Conservation (phyloP, 2,329 filamentous ascomycete genomes). For the Cadophora luteo-olivacea region DNA sequence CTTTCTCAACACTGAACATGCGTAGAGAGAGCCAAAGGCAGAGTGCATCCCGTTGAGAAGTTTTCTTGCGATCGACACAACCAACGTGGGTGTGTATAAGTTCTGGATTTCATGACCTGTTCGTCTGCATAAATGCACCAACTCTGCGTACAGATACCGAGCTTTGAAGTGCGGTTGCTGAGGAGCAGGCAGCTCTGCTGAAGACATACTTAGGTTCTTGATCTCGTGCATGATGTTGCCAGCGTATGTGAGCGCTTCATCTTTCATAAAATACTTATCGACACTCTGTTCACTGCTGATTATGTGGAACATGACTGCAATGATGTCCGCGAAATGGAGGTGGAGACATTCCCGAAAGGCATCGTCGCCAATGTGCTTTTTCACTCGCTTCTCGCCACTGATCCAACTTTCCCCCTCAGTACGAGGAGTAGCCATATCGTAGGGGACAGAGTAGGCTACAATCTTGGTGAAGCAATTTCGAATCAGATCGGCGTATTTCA, state of each 20-base stretch:
- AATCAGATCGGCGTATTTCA: constrained; percentile 64
- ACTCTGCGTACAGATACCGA: constrained; percentile 75
- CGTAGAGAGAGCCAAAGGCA: constrained; percentile 84
- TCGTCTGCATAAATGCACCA: constrained; percentile 78
- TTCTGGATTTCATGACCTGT: constrained; percentile 67
- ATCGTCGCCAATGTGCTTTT: constrained; percentile 72
- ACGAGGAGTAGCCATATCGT: constrained; percentile 64
- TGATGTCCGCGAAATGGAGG: constrained; percentile 75
- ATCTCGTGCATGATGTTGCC: constrained; percentile 73
- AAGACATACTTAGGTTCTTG: constrained; percentile 70
- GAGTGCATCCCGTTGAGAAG: constrained; percentile 83
- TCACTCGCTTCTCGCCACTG: constrained; percentile 40
- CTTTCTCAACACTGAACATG: constrained; percentile 85
- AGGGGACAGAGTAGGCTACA: constrained; percentile 83
- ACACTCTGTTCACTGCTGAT: constrained; percentile 80
- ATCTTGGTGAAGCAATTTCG: constrained; percentile 75
- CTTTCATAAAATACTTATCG: constrained; percentile 69
- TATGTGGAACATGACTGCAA: constrained; percentile 76
- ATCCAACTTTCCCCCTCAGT: constrained; percentile 68
- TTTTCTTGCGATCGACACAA: constrained; percentile 76
- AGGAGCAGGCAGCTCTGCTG: constrained; percentile 70
- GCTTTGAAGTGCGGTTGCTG: constrained; percentile 89
- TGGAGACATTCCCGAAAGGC: constrained; percentile 68
- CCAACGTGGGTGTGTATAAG: constrained; percentile 79
- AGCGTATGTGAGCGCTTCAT: constrained; percentile 64